Evolutionary conservation across 202 grass and related monocot species (phyloP).

Genomic region (Setaria italica): DNA sequence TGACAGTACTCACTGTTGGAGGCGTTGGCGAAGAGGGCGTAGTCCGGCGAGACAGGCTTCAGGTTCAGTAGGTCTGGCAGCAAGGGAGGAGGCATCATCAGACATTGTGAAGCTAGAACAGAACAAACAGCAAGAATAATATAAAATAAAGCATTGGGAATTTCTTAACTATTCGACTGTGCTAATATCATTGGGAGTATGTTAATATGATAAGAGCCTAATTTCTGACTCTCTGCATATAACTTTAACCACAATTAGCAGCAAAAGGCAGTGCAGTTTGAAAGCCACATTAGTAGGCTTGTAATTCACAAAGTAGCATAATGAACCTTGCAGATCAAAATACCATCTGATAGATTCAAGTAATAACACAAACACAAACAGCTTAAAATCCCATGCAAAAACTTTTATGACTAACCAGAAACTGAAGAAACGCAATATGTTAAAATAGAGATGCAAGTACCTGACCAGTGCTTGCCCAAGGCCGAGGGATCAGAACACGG

Average conservation of each 20-base stretch:
- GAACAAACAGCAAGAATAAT: neutral
- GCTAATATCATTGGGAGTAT: neutral
- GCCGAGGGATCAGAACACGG: too few species aligned
- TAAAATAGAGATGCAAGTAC: slow-evolving; percentile 47
- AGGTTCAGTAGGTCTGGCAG: slow-evolving; percentile 69
- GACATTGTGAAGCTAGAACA: neutral
- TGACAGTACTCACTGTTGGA: slow-evolving; percentile 51
- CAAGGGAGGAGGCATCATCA: neutral
- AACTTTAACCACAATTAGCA: slow-evolving; percentile 8
- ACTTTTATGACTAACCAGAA: slow-evolving; percentile 16
- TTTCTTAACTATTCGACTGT: neutral
- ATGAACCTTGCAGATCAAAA: slow-evolving; percentile 3
- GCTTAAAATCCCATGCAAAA: slow-evolving; percentile 4
- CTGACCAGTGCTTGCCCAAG: slow-evolving; percentile 40
- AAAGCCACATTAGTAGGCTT: neutral
- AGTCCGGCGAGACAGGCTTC: slow-evolving; percentile 74
- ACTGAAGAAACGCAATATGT: slow-evolving; percentile 20
- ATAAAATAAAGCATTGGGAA: neutral
- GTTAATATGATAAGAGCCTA: neutral
- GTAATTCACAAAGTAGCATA: neutral
- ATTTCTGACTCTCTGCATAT: neutral
- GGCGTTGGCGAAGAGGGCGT: slow-evolving; percentile 68
- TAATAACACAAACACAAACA: neutral
- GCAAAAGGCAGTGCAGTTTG: slow-evolving; percentile 23
- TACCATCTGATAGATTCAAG: slow-evolving; percentile 2